Conservation (phyloP, 768 basidiomycete species). For the Suillus decipiens region DNA sequence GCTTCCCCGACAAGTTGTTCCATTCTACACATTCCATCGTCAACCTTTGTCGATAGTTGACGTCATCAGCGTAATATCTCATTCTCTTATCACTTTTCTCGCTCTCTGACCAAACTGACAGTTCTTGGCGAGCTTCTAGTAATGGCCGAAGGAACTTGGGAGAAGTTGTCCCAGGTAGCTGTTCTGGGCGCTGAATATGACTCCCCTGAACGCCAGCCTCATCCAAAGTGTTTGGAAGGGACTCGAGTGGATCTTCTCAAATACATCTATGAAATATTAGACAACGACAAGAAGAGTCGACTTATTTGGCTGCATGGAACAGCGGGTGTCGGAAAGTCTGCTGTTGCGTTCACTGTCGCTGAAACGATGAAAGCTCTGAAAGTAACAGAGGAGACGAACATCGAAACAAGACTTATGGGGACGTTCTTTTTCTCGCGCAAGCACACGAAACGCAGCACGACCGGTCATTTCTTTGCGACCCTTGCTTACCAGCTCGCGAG, state of each 20-base stretch:
- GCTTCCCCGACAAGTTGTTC: too few relatives aligned
- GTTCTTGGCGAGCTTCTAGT: not conserved
- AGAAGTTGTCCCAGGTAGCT: not conserved
- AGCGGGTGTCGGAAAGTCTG: not conserved
- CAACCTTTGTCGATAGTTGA: not conserved
- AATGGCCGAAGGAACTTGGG: not conserved
- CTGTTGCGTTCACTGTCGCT: not conserved
- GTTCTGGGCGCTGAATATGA: not conserved
- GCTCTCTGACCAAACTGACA: not conserved
- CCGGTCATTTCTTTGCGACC: not conserved
- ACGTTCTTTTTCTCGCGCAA: conserved; percentile 1
- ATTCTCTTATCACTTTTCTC: not conserved
- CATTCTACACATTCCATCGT: not conserved
- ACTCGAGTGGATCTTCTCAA: not conserved
- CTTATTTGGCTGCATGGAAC: conserved; percentile 4
- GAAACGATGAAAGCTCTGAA: not conserved
- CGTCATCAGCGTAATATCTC: too few relatives aligned
- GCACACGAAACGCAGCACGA: not conserved
- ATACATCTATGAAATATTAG: not conserved
- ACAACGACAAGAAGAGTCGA: not conserved
- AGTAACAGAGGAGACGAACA: not conserved
- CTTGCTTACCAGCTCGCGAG: conserved; percentile 2
- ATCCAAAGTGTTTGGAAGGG: not conserved
- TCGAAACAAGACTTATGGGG: not conserved
- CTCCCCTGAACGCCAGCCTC: not conserved